A percentile compares a stretch with the other conserved stretches of the same genome.
These are phyloP conservation scores for Botrytis byssoidea DNA, from an alignment of 2,329 filamentous ascomycete genomes.

Conservation along the genomic window DNA sequence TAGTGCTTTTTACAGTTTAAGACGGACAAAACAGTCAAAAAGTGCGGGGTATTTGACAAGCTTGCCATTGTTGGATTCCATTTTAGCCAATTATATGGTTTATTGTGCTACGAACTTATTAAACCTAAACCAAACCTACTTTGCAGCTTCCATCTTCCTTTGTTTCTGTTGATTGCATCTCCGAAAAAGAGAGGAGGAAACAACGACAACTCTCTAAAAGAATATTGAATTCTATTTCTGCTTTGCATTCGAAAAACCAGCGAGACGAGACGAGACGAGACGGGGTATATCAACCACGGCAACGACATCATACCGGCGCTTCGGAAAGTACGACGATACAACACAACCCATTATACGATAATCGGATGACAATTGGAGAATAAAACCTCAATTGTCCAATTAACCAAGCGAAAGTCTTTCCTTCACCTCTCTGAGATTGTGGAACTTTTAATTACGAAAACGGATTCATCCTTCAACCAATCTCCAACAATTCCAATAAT, in stretches of 20 bases:
- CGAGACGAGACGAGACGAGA: not conserved
- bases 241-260: slow-evolving; percentile 22
- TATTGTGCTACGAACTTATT: slow-evolving; percentile 4
- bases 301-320: not conserved
- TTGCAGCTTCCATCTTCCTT: slow-evolving; percentile 20
- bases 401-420: not conserved
- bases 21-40: not conserved
- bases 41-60: slow-evolving; percentile 19
- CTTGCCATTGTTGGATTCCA: slow-evolving; percentile 8
- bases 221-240: slow-evolving; percentile 18
- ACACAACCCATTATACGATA: not conserved
- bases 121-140: not conserved
- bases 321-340: not conserved
- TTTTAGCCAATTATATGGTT: slow-evolving; percentile 12
- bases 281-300: not conserved
- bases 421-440: not conserved
- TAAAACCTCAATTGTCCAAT: slow-evolving; percentile 1
- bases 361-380: not conserved
- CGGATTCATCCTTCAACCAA: not conserved
- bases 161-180: slow-evolving; percentile 18
- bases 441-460: not conserved
- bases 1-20: not conserved
- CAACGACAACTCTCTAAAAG: not conserved
- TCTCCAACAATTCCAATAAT: not conserved
- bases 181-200: not conserved